Conservation (phyloP, 371 early-diverging fungal species). For the Mucor saturninus region DNA sequence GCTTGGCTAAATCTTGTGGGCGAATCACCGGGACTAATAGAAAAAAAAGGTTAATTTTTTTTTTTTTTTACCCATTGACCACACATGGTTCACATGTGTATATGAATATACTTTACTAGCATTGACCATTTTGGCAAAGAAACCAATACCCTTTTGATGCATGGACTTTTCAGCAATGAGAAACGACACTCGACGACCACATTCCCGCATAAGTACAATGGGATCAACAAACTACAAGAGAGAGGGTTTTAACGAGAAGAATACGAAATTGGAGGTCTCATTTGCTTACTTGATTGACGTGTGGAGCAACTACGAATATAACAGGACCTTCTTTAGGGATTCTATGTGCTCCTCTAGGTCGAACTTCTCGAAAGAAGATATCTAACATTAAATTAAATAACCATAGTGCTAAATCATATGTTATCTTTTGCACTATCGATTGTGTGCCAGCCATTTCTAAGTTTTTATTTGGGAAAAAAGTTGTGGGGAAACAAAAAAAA, state of each 20-base stretch:
- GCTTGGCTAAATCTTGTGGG: constrained; percentile 82
- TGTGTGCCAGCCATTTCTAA: not conserved
- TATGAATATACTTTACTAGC: constrained; percentile 53
- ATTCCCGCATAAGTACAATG: constrained; percentile 76
- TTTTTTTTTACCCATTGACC: not conserved
- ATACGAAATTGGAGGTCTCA: not conserved
- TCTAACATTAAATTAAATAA: constrained; percentile 64
- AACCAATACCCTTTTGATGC: constrained; percentile 80
- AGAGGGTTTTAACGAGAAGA: not conserved
- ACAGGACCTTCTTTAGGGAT: constrained; percentile 87
- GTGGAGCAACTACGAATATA: constrained; percentile 93
- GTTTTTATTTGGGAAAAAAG: not conserved
- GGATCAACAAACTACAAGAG: constrained; percentile 85
- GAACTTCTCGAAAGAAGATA: constrained; percentile 88
- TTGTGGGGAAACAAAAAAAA: constrained; percentile 2
- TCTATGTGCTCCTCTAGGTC: constrained; percentile 80
- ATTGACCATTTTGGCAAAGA: constrained; percentile 70
- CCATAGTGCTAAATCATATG: constrained; percentile 58
- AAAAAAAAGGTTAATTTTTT: not conserved
- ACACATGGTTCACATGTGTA: not conserved
- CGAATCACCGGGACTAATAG: constrained; percentile 81
- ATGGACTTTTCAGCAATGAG: constrained; percentile 87
- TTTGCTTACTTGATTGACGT: constrained; percentile 83
- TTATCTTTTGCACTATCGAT: constrained; percentile 10
- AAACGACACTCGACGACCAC: constrained; percentile 78